Evolutionary conservation across 768 basidiomycete species (phyloP).

Genomic region (Cyclocybe aegerita): DNA sequence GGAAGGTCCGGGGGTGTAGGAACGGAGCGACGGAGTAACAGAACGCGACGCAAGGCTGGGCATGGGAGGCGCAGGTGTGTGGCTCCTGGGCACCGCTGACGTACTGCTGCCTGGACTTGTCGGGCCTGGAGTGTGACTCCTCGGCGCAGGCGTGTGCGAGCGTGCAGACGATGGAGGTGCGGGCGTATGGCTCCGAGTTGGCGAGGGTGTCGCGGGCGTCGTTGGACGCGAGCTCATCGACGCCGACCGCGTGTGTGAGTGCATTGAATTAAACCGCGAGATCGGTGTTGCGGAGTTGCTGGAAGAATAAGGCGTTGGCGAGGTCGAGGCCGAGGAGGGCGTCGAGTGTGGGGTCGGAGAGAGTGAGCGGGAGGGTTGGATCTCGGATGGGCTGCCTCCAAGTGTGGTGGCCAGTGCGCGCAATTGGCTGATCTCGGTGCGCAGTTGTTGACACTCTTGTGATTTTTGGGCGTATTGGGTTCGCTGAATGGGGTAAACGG

Average conservation of each 20-base stretch:
- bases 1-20: conserved; percentile 28
- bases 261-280: conserved; percentile 51
- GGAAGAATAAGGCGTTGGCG: conserved; percentile 34
- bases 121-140: conserved; percentile 34
- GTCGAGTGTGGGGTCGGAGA: conserved; percentile 35
- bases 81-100: no score
- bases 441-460: conserved; percentile 69
- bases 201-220: conserved; percentile 35
- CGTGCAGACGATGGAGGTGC: conserved; percentile 16
- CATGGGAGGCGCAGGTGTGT: conserved; percentile 44
- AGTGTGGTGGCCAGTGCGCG: conserved; percentile 47
- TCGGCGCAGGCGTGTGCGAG: conserved; percentile 41
- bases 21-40: conserved; percentile 25
- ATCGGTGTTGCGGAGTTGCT: conserved; percentile 26
- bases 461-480: conserved; percentile 63
- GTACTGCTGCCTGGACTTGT: conserved; percentile 26
- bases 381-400: conserved; percentile 31
- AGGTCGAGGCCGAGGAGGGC: conserved; percentile 35
- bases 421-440: conserved; percentile 61
- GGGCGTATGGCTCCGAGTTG: conserved; percentile 2
- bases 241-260: conserved; percentile 46
- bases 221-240: conserved; percentile 53
- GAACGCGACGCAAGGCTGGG: conserved; percentile 28
- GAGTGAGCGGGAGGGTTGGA: conserved; percentile 32
- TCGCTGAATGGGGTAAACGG: conserved; percentile 37